These are phyloP conservation scores for Capsella rubella DNA, from an alignment of 441 rosid species.

Conservation along the genomic window DNA sequence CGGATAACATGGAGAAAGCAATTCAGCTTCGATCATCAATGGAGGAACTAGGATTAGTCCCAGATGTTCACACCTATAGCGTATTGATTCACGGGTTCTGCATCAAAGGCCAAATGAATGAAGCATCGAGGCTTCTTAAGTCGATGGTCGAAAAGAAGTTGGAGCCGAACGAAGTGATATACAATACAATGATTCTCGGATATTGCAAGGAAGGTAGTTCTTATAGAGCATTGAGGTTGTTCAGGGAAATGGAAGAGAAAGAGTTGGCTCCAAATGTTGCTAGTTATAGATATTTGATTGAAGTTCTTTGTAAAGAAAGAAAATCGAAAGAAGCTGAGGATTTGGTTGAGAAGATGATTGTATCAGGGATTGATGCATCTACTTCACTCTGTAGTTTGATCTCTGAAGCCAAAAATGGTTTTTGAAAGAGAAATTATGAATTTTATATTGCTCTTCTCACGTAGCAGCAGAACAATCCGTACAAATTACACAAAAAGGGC, in stretches of 20 bases:
- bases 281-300: slow-evolving; percentile 62
- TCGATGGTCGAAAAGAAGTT: slow-evolving; percentile 54
- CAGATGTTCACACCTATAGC: slow-evolving; percentile 65
- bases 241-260: slow-evolving; percentile 64
- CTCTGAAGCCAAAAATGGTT: slow-evolving; percentile 50
- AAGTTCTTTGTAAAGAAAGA: slow-evolving; percentile 66
- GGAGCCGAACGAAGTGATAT: slow-evolving; percentile 67
- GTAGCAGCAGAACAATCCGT: no score
- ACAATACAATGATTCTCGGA: slow-evolving; percentile 72
- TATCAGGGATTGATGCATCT: slow-evolving; percentile 56
- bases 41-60: slow-evolving; percentile 65
- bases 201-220: slow-evolving; percentile 76
- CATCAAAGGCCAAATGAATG: slow-evolving; percentile 70
- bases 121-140: slow-evolving; percentile 62
- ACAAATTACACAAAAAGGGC: no score
- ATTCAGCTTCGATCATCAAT: slow-evolving; percentile 57
- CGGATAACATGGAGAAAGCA: slow-evolving; percentile 67
- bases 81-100: slow-evolving; percentile 79
- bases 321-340: slow-evolving; percentile 67
- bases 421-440: no score
- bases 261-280: slow-evolving; percentile 66
- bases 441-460: no score
- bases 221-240: slow-evolving; percentile 66
- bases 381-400: slow-evolving; percentile 53
- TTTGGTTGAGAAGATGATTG: slow-evolving; percentile 61